Evolutionary conservation across 768 basidiomycete species (phyloP), one percentile per base, ranked within the genome.

Genomic region (Tephrocybe sp.): DNA sequence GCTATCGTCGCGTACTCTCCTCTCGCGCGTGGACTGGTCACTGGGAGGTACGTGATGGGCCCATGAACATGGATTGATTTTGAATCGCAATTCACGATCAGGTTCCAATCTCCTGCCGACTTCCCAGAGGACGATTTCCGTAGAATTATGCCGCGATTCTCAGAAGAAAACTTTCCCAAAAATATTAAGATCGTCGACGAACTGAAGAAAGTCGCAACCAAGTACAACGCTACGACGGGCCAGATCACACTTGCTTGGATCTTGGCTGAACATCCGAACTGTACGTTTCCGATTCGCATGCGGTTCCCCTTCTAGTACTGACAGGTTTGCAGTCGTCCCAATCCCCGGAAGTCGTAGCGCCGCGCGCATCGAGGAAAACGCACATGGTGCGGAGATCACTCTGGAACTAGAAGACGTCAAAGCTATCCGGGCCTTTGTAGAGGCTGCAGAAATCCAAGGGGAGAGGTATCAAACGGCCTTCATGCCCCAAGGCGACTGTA

Each of bases 161-260:
- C 69, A 11, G 58, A 62, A 35, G 67, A 70, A 51, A 74, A 73
- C 61, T 77, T 76, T 61, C 69, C 72, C 0, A 69, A 71, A 26
- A 70, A 72, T 41, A 58, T 74, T 16, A 55, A 62, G 9, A 48
- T 76, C 15, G 72, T 64, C 2, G 62, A 71, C 25, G 56, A 61
- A 25, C 53, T 77, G 12, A 55, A 65, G 46, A 40, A 51, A 39
- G 61, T 76, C 31, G 73, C 65, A 9, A 53, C 54, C 18, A 69
- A 63, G 32, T 63, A 73, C 55, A 42, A 59, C 22, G 72, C 68
- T n/a, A 73, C 76, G 1, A 40, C 70, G 0, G 72, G 69, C 1
- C 76, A 79, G 50, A 64, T 77, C 9, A 62, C 69, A 0, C 69
- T 80, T 24, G 76, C 78, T 0, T 79, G 74, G 75, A 62, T 78